Evolutionary conservation across 352 stramenopile genomes (phyloP).

Genomic region (Phytophthora fragariae): DNA sequence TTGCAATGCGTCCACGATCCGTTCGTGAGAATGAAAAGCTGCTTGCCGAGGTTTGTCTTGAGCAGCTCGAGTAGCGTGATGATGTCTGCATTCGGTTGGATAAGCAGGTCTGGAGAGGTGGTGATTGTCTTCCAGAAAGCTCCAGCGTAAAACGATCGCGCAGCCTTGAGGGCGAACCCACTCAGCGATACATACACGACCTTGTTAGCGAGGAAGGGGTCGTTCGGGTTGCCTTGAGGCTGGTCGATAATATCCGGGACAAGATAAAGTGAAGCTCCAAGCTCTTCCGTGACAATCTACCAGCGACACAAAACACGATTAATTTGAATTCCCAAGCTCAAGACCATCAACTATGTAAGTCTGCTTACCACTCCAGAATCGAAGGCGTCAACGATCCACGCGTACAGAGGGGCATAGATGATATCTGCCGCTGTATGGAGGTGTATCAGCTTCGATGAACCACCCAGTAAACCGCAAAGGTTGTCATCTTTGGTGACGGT

Average conservation of each 20-base stretch:
- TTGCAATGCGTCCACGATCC: slow-evolving; percentile 64
- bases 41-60: slow-evolving; percentile 35
- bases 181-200: slow-evolving; percentile 55
- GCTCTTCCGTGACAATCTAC: slow-evolving; percentile 54
- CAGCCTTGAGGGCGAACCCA: slow-evolving; percentile 48
- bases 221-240: slow-evolving; percentile 45
- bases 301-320: neutral
- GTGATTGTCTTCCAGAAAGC: slow-evolving; percentile 59
- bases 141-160: slow-evolving; percentile 55
- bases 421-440: slow-evolving; percentile 59
- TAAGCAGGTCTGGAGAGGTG: slow-evolving; percentile 46
- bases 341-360: neutral
- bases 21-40: slow-evolving; percentile 64
- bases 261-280: slow-evolving; percentile 48
- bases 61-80: slow-evolving; percentile 46
- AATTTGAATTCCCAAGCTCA: neutral
- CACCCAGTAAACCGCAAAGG: slow-evolving; percentile 18
- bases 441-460: slow-evolving; percentile 48
- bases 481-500: slow-evolving; percentile 28
- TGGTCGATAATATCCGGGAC: slow-evolving; percentile 49
- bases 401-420: slow-evolving; percentile 60
- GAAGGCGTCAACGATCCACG: slow-evolving; percentile 63
- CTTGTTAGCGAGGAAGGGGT: slow-evolving; percentile 54
- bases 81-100: slow-evolving; percentile 57
- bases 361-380: slow-evolving; percentile 45